These are phyloP conservation scores for Agrocybe pediades DNA, from an alignment of 768 basidiomycete species.

Conservation along the genomic window DNA sequence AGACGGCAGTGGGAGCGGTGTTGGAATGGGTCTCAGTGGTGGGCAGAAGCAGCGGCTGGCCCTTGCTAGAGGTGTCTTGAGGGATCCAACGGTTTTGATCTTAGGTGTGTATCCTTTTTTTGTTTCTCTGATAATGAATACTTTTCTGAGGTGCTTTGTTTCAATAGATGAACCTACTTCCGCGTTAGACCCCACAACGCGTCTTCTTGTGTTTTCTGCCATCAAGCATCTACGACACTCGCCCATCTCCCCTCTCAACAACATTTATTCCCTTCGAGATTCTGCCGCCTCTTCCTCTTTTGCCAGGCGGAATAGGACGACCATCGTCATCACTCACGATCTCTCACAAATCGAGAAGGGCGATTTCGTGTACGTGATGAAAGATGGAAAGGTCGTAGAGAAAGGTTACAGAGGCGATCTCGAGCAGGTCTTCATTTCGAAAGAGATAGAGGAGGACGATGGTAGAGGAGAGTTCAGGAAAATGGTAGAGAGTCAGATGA, in stretches of 20 bases:
- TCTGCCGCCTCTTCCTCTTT: not conserved
- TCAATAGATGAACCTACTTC: conserved; percentile 78
- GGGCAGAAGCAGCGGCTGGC: conserved; percentile 92
- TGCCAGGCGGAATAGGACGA: conserved; percentile 69
- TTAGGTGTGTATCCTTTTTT: conserved; percentile 66
- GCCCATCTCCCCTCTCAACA: not conserved
- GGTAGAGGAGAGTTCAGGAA: conserved; percentile 64
- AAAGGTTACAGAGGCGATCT: conserved; percentile 87
- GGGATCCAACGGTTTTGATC: conserved; percentile 87
- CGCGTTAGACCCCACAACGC: conserved; percentile 84
- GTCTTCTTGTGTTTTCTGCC: conserved; percentile 83
- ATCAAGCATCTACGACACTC: conserved; percentile 54
- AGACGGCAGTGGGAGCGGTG: conserved; percentile 4
- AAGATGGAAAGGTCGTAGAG: conserved; percentile 77
- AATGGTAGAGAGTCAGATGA: conserved; percentile 63
- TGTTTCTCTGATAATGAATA: too few species aligned
- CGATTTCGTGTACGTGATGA: conserved; percentile 94
- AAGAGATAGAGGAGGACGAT: not conserved
- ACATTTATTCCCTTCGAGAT: not conserved
- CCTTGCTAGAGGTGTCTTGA: conserved; percentile 81
- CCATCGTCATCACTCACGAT: conserved; percentile 95
- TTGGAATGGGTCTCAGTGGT: conserved; percentile 79
- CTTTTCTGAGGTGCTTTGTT: conserved; percentile 17
- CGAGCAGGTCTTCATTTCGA: conserved; percentile 40
- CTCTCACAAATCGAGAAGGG: conserved; percentile 71